Evolutionary conservation across 73 alveolate genomes (phyloP).

Genomic region (Paramecium sonneborni): DNA sequence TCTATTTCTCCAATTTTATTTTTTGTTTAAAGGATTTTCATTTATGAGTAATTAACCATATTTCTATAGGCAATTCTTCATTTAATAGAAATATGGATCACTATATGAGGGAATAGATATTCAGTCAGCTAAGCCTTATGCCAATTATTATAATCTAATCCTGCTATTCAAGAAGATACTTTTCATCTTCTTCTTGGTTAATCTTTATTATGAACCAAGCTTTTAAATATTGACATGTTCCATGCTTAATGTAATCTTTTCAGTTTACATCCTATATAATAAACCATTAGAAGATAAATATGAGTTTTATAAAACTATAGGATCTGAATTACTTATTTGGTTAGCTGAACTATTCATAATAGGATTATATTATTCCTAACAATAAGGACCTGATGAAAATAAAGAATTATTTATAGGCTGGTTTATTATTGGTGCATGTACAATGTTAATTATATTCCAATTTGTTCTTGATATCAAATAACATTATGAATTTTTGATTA

Average conservation of each 20-base stretch:
- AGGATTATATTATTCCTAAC: not conserved
- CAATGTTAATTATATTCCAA: not conserved
- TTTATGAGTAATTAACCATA: constrained; percentile 17
- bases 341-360: not conserved
- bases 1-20: not conserved
- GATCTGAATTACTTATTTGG: constrained; percentile 11
- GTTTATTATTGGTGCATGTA: not conserved
- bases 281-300: constrained; percentile 7
- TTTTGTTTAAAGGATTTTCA: not conserved
- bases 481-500: not conserved
- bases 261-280: not conserved
- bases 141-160: not conserved
- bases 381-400: not conserved
- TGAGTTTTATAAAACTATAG: not conserved
- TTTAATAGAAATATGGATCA: not conserved
- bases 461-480: constrained; percentile 10
- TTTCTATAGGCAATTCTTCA: not conserved
- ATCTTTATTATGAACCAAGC: not conserved
- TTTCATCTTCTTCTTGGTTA: constrained; percentile 21
- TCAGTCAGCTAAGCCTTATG: not conserved
- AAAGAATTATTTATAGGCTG: not conserved
- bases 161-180: not conserved
- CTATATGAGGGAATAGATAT: constrained; percentile 43
- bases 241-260: not conserved
- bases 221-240: not conserved